Conservation (phyloP, 106 monocot genomes). For the Phalaenopsis aphrodite region DNA sequence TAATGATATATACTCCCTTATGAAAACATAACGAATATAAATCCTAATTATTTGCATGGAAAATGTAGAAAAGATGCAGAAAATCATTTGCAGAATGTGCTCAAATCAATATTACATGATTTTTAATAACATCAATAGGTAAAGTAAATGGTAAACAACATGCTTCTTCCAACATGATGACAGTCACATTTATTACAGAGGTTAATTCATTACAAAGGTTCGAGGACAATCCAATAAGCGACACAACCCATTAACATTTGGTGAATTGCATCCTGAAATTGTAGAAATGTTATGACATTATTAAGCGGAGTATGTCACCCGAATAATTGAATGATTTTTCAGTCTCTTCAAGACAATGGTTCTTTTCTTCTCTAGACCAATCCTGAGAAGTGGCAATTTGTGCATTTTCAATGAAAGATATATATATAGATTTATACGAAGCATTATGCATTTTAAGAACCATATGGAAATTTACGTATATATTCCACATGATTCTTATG, state of each 20-base stretch:
- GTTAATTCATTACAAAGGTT: not conserved
- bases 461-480: too few relatives aligned
- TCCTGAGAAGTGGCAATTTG: constrained; percentile 25
- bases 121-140: too few relatives aligned
- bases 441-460: not conserved
- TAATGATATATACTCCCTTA: too few relatives aligned
- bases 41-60: too few relatives aligned
- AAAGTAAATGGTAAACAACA: too few relatives aligned
- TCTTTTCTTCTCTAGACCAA: constrained; percentile 96
- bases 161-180: not conserved
- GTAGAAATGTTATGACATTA: constrained; percentile 34
- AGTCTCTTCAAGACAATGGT: constrained; percentile 88
- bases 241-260: not conserved
- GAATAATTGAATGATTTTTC: constrained; percentile 87
- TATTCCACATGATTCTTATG: too few relatives aligned
- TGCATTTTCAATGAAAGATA: not conserved
- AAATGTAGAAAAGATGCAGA: too few relatives aligned
- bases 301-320: constrained; percentile 69
- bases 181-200: not conserved
- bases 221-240: not conserved
- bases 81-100: too few relatives aligned
- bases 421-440: not conserved
- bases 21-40: too few relatives aligned
- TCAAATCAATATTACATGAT: too few relatives aligned
- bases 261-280: not conserved